phyloP scores from a whole-genome alignment of 1,139 yeast genomes.

The Magnusiomyces fungicola region DNA sequence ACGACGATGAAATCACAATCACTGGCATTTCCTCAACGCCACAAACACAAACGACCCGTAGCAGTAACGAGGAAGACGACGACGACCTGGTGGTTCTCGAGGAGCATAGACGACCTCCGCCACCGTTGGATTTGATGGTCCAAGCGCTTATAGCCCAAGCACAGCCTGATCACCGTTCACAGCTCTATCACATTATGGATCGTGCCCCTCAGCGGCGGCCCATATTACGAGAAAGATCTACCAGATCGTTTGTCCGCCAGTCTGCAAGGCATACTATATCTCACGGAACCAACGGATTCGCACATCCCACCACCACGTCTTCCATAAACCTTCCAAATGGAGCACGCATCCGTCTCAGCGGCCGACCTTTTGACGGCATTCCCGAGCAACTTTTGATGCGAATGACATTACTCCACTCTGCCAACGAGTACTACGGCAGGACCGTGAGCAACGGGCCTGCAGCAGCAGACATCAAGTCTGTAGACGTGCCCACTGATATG shows the following conservation, averaged over 20 bases:
- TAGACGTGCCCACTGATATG: neutral
- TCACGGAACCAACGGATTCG: neutral
- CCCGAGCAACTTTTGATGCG: neutral
- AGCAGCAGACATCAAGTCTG: neutral
- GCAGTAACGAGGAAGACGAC: neutral
- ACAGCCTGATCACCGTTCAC: no score
- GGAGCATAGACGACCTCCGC: neutral
- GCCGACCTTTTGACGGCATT: neutral
- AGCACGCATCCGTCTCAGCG: neutral
- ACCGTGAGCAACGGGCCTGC: neutral
- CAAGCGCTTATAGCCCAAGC: no score
- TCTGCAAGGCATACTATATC: neutral
- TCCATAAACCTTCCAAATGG: no score
- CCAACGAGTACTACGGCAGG: neutral
- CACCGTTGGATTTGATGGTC: no score
- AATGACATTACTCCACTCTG: neutral
- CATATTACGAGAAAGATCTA: neutral
- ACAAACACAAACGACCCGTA: neutral
- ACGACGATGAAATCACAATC: neutral
- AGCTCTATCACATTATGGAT: no score
- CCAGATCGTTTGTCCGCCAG: neutral
- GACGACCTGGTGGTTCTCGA: slow-evolving; percentile 1
- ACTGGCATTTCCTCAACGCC: neutral
- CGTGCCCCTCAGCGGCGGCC: no score
- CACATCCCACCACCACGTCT: neutral